A percentile compares a stretch with the other conserved stretches of the same genome.
Conservation (phyloP, 768 basidiomycete genomes). For the Tulasnella sp. region DNA sequence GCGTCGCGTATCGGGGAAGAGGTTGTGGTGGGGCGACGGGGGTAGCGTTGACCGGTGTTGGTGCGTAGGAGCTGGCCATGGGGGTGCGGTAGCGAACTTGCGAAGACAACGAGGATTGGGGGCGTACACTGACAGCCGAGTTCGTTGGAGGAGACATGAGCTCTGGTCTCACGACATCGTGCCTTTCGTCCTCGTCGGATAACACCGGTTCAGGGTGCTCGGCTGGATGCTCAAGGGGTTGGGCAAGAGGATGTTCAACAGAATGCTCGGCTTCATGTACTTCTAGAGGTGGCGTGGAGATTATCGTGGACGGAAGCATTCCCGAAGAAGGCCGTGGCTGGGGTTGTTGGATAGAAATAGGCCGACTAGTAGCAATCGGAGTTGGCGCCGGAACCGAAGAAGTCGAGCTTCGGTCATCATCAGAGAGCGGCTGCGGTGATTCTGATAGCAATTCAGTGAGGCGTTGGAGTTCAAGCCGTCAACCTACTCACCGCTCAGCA, state of each 20-base stretch:
- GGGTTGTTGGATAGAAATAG: background rate
- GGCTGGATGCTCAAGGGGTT: background rate
- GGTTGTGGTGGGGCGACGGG: slow-evolving; percentile 64
- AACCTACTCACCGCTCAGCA: slow-evolving; percentile 54
- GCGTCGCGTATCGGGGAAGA: slow-evolving; percentile 62
- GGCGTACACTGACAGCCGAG: slow-evolving; percentile 39
- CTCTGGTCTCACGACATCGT: slow-evolving; percentile 19
- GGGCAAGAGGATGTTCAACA: background rate
- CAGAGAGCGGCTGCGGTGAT: background rate
- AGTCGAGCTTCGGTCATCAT: background rate
- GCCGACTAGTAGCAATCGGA: background rate
- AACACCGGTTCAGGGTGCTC: background rate
- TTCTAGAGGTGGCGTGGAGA: slow-evolving; percentile 25
- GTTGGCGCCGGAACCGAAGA: background rate
- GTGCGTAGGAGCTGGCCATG: slow-evolving; percentile 54
- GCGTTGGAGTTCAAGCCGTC: background rate
- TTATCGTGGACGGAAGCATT: background rate
- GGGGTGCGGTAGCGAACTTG: slow-evolving; percentile 71
- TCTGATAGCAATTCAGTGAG: background rate
- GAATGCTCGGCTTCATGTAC: background rate
- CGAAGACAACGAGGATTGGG: slow-evolving; percentile 74
- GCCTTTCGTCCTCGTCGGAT: slow-evolving; percentile 31
- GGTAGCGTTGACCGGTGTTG: slow-evolving; percentile 50
- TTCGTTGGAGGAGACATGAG: slow-evolving; percentile 23
- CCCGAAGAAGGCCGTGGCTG: slow-evolving; percentile 29